Evolutionary conservation across 306 rosid species (phyloP).

Genomic region (Mucuna pruriens): DNA sequence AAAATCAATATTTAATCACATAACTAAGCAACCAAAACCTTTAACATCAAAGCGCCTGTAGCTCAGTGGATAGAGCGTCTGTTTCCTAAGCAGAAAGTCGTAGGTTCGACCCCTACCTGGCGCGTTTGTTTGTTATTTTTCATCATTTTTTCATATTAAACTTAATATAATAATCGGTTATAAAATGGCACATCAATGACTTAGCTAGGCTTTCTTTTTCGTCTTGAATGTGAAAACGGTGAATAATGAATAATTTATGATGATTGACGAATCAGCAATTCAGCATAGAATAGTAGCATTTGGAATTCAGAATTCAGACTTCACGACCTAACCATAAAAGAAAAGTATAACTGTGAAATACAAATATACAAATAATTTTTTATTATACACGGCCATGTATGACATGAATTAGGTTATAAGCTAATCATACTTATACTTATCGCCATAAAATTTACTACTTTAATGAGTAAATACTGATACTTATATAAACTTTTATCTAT

Average conservation of each 20-base stretch:
- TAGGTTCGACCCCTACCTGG: constrained; percentile 55
- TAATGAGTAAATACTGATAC: too few species aligned
- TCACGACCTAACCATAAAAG: not conserved
- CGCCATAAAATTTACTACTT: too few species aligned
- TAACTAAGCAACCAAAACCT: not conserved
- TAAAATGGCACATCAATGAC: constrained; percentile 16
- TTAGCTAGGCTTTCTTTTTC: not conserved
- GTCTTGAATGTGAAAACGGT: not conserved
- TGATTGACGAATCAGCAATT: not conserved
- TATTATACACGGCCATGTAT: too few species aligned
- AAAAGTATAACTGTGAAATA: too few species aligned
- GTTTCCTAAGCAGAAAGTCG: constrained; percentile 54
- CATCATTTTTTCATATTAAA: too few species aligned
- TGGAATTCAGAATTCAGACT: not conserved
- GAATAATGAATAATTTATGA: not conserved
- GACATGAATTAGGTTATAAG: too few species aligned
- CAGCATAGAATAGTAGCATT: not conserved
- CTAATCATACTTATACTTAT: too few species aligned
- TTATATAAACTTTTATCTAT: too few species aligned
- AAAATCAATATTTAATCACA: not conserved
- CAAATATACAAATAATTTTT: too few species aligned
- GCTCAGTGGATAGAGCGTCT: constrained; percentile 57
- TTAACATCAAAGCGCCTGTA: constrained; percentile 20
- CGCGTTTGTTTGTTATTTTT: too few species aligned
- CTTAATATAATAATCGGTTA: too few species aligned